Percentiles rank a stretch among this genome's conserved stretches.
These are phyloP conservation scores for Lignosus rhinocerotis DNA, from an alignment of 1,284 basidiomycete genomes.

Conservation along the genomic window DNA sequence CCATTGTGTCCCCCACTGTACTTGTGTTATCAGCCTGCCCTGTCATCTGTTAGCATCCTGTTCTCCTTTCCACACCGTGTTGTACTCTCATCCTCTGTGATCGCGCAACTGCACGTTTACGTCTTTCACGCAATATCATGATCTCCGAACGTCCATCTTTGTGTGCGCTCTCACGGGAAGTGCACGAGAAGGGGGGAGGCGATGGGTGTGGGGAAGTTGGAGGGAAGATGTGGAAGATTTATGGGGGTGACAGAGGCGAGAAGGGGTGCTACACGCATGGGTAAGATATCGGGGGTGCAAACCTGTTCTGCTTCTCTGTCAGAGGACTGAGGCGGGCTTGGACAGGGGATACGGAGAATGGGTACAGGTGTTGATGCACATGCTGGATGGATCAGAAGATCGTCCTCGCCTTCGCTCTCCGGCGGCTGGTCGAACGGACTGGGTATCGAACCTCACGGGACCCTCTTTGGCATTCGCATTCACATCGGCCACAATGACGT, in stretches of 20 bases:
- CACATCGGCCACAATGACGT: slow-evolving; percentile 1
- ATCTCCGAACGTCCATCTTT: slow-evolving; percentile 6
- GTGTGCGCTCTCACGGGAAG: slow-evolving; percentile 10
- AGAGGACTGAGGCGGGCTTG: background rate
- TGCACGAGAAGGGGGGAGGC: slow-evolving; percentile 2
- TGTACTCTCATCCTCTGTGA: slow-evolving; percentile 29
- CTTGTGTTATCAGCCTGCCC: slow-evolving; percentile 25
- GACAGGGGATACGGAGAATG: too few species aligned
- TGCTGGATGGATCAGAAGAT: too few species aligned
- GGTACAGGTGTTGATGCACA: too few species aligned
- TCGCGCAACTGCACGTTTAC: slow-evolving; percentile 24
- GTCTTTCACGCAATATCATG: slow-evolving; percentile 22
- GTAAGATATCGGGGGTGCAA: slow-evolving; percentile 15
- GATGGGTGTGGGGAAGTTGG: background rate
- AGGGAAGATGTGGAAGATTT: slow-evolving; percentile 1
- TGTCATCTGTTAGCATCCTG: slow-evolving; percentile 24
- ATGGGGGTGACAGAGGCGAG: background rate
- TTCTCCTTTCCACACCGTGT: slow-evolving; percentile 23
- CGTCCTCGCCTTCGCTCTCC: too few species aligned
- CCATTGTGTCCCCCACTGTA: slow-evolving; percentile 28
- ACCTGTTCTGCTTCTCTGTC: slow-evolving; percentile 10
- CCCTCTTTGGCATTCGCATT: background rate
- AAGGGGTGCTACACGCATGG: background rate
- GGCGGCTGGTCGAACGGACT: too few species aligned
- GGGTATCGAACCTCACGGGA: too few species aligned